Evolutionary conservation across 495 filamentous ascomycete species (phyloP).

Genomic region (Astrocystis sublimbata): DNA sequence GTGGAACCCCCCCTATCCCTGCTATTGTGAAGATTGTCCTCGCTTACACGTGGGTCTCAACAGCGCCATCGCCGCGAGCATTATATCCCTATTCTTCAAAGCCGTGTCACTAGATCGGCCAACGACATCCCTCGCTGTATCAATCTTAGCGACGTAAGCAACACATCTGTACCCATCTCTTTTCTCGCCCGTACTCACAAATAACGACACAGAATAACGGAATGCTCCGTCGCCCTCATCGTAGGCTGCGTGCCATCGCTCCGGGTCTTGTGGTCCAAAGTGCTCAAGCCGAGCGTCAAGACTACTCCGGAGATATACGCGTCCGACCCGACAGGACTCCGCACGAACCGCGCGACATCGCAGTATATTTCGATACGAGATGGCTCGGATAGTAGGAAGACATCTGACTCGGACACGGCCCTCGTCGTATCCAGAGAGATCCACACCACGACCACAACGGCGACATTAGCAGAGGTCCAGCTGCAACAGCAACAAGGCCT

Average conservation of each 20-base stretch:
- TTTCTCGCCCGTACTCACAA: background rate
- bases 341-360: background rate
- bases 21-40: background rate
- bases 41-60: background rate
- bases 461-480: background rate
- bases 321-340: background rate
- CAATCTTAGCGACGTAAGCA: constrained; percentile 16
- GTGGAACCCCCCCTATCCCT: constrained; percentile 50
- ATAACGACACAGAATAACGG: background rate
- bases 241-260: constrained; percentile 17
- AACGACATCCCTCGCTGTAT: constrained; percentile 6
- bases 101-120: background rate
- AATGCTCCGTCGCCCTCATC: constrained; percentile 10
- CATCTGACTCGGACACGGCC: background rate
- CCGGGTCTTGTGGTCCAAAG: constrained; percentile 12
- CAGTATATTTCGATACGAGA: constrained; percentile 7
- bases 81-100: constrained; percentile 14
- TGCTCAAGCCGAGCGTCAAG: constrained; percentile 7
- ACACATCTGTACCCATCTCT: background rate
- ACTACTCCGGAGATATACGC: background rate
- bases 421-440: constrained; percentile 13
- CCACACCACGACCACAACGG: background rate
- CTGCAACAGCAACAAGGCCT: background rate
- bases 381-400: background rate
- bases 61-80: constrained; percentile 12